Evolutionary conservation across 139 green algal genomes (phyloP), one percentile per base, ranked within the genome.

Genomic region (Eudorina sp.): DNA sequence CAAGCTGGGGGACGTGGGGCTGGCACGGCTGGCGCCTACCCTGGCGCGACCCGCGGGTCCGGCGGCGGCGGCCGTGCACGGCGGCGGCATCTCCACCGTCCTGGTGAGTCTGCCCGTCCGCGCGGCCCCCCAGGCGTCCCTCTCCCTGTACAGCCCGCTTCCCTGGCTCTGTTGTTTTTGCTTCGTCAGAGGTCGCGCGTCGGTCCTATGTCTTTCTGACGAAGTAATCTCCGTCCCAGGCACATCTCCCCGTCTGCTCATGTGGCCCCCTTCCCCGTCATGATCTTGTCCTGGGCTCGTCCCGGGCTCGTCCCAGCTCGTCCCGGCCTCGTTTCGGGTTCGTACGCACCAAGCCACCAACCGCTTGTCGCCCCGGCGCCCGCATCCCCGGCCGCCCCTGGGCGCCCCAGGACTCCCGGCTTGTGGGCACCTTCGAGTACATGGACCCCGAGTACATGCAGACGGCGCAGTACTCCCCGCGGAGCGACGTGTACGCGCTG

Each of bases 401-500:
- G 29, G 62, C 77, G 23, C 83, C 84, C 53, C 82, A 92, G 69
- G 92, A 95, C 82, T 90, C 84, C 45, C 76, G 87, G 18, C 88
- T 92, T 41, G 92, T 95, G 46, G 93, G 93, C 48, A 95, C 92
- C 16, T 89, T 92, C 0, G 76, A 83, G 13, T 96, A 95, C 89
- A 91, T 95, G 60, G 94, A 95, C 90, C 94, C 94, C 36, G 93
- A 95, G 86, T 96, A 96, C 92, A 60, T 94, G 45, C 82, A 85
- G 29, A 94, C 90, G 2, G 93, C 89, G 0, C 58, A 91, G 70
- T 94, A 90, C 82, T 89, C 87, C 27, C 83, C 91, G 11, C 90
- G 89, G 53, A 89, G 55, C 19, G 94, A 96, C 64, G 86, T 92
- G 14, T 96, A 95, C 80, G 89, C 91, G 19, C 75, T 95, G 21